Conservation (phyloP, 2,329 filamentous ascomycete species). For the Talaromyces islandicus region DNA sequence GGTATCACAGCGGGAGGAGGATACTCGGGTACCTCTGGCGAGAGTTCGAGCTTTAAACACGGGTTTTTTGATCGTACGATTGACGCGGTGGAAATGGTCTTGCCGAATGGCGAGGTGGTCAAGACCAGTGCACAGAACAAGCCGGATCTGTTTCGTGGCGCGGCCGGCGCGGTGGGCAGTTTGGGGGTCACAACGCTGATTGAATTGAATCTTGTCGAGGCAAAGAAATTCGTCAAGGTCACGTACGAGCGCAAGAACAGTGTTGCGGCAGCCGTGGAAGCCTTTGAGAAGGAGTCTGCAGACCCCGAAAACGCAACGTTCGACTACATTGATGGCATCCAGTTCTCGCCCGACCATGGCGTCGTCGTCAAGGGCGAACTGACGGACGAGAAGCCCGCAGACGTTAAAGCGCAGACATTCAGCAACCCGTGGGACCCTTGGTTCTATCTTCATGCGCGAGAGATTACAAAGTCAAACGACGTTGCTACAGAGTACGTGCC, state of each 20-base stretch:
- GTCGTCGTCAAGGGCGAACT: conserved; percentile 58
- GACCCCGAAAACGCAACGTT: conserved; percentile 18
- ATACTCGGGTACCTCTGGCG: conserved; percentile 58
- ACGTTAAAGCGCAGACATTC: conserved; percentile 41
- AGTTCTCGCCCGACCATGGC: conserved; percentile 51
- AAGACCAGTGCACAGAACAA: conserved; percentile 38
- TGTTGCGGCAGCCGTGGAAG: conserved; percentile 45
- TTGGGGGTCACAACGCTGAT: conserved; percentile 57
- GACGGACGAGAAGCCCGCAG: conserved; percentile 39
- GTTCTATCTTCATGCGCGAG: conserved; percentile 65
- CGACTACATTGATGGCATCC: conserved; percentile 67
- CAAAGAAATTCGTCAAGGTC: conserved; percentile 54
- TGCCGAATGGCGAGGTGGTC: conserved; percentile 52
- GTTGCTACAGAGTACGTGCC: conserved; percentile 46
- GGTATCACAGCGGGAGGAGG: conserved; percentile 64
- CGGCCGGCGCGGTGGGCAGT: conserved; percentile 55
- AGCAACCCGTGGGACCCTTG: conserved; percentile 59
- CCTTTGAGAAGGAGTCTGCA: conserved; percentile 41
- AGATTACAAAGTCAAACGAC: conserved; percentile 14
- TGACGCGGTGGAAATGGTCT: conserved; percentile 57
- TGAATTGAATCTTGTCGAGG: conserved; percentile 52
- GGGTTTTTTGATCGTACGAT: conserved; percentile 62
- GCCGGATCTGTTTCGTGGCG: conserved; percentile 53
- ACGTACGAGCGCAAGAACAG: conserved; percentile 53
- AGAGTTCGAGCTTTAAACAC: conserved; percentile 57